phyloP scores from a whole-genome alignment of 805 yeast species.

The Yarrowia divulgata region DNA sequence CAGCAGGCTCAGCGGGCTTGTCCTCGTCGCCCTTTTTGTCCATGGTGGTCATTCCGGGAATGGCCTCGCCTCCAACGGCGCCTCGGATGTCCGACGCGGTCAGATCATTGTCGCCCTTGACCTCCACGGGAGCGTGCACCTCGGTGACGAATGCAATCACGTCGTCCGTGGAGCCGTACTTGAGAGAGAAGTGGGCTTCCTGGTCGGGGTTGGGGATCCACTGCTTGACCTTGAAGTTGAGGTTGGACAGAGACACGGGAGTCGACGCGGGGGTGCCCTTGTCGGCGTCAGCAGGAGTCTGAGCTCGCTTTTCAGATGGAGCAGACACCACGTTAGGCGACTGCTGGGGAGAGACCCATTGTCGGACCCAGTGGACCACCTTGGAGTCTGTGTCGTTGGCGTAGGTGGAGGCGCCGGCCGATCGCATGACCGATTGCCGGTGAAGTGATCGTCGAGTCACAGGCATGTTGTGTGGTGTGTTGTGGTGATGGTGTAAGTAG shows the following conservation, averaged over 20 bases:
- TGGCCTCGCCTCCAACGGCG: slow-evolving; percentile 60
- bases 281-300: slow-evolving; percentile 38
- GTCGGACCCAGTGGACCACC: slow-evolving; percentile 38
- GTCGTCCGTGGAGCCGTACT: slow-evolving; percentile 54
- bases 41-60: slow-evolving; percentile 53
- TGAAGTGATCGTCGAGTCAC: slow-evolving; percentile 39
- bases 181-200: slow-evolving; percentile 40
- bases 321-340: slow-evolving; percentile 34
- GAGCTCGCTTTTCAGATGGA: slow-evolving; percentile 28
- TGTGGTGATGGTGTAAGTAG: slow-evolving; percentile 11
- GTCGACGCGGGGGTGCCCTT: slow-evolving; percentile 41
- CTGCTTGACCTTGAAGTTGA: slow-evolving; percentile 48
- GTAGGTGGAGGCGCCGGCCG: slow-evolving; percentile 19
- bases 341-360: slow-evolving; percentile 38
- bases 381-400: slow-evolving; percentile 28
- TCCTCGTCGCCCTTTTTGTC: slow-evolving; percentile 44
- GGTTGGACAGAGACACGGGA: slow-evolving; percentile 39
- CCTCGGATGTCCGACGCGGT: slow-evolving; percentile 61
- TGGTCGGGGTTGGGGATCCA: slow-evolving; percentile 47
- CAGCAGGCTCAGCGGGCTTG: slow-evolving; percentile 39
- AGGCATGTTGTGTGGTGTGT: slow-evolving; percentile 30
- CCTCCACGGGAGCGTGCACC: slow-evolving; percentile 41
- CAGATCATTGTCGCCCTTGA: slow-evolving; percentile 48
- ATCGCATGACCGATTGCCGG: slow-evolving; percentile 34
- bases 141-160: slow-evolving; percentile 54